Percentiles rank a stretch among this genome's conserved stretches.
Conservation (phyloP, 2,329 filamentous ascomycete species). For the Zymoseptoria passerinii region DNA sequence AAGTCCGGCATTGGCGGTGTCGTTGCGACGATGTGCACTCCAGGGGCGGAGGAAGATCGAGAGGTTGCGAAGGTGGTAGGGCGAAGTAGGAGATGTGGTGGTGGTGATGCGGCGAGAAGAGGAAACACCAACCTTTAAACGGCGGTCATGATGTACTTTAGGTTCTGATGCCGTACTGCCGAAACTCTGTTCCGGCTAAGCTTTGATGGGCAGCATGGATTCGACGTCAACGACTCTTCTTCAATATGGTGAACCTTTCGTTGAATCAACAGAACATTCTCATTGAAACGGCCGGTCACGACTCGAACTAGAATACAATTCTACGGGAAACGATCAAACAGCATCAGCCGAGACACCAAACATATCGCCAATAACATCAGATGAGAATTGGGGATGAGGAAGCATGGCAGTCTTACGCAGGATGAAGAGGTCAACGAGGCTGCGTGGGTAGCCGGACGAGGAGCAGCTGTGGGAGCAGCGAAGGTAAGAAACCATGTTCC, state of each 20-base stretch:
- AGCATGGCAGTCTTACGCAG: constrained; percentile 48
- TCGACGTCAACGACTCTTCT: not conserved
- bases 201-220: not conserved
- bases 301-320: not conserved
- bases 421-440: constrained; percentile 61
- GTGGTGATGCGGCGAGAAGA: not conserved
- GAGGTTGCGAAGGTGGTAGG: not conserved
- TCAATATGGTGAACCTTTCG: not conserved
- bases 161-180: constrained; percentile 1
- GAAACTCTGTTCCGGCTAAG: not conserved
- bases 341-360: not conserved
- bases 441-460: constrained; percentile 61
- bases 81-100: constrained; percentile 1
- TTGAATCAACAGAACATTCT: not conserved
- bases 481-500: constrained; percentile 42
- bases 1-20: constrained; percentile 13
- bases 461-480: constrained; percentile 57
- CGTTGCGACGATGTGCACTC: not conserved
- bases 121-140: constrained; percentile 1
- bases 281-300: no score
- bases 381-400: constrained; percentile 11
- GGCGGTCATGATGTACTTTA: not conserved
- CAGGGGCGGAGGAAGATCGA: not conserved
- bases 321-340: not conserved
- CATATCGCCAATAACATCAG: not conserved